These are phyloP conservation scores for Aaosphaeria pasadenensis DNA, from an alignment of 2,329 filamentous ascomycete species.

Conservation along the genomic window DNA sequence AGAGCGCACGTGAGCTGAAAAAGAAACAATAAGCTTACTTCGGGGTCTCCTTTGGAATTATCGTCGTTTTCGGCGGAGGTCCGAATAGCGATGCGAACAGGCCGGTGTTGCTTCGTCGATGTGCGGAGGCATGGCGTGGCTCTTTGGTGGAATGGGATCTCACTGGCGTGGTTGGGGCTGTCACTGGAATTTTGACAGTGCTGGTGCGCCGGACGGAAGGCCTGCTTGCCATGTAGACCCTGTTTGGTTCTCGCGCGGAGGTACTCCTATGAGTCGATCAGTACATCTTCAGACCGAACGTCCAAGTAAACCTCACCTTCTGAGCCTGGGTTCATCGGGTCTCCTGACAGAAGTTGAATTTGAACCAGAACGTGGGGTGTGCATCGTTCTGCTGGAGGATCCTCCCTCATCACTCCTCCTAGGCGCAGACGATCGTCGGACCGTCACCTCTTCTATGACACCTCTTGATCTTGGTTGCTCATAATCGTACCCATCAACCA, in stretches of 20 bases:
- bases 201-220: slow-evolving; percentile 28
- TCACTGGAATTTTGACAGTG: slow-evolving; percentile 22
- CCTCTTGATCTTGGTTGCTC: slow-evolving; percentile 23
- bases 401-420: slow-evolving; percentile 32
- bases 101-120: slow-evolving; percentile 30
- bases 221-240: slow-evolving; percentile 23
- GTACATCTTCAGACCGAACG: background rate
- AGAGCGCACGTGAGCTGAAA: slow-evolving; percentile 6
- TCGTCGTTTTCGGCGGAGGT: slow-evolving; percentile 18
- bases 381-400: slow-evolving; percentile 31
- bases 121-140: slow-evolving; percentile 2
- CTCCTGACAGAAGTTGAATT: slow-evolving; percentile 27
- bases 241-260: slow-evolving; percentile 29
- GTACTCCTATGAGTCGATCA: slow-evolving; percentile 20
- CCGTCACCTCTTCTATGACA: slow-evolving; percentile 25
- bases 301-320: slow-evolving; percentile 16
- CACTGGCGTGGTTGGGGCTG: slow-evolving; percentile 17
- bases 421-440: slow-evolving; percentile 22
- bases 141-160: slow-evolving; percentile 23
- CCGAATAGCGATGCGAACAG: slow-evolving; percentile 32
- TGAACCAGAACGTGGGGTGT: slow-evolving; percentile 31
- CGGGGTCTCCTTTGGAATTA: slow-evolving; percentile 23
- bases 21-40: slow-evolving; percentile 7
- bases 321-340: slow-evolving; percentile 26
- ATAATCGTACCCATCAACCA: slow-evolving; percentile 30